Evolutionary conservation across 2,329 filamentous ascomycete species (phyloP), one percentile per base, ranked within the genome.

Genomic region (Aspergillus nomiae): DNA sequence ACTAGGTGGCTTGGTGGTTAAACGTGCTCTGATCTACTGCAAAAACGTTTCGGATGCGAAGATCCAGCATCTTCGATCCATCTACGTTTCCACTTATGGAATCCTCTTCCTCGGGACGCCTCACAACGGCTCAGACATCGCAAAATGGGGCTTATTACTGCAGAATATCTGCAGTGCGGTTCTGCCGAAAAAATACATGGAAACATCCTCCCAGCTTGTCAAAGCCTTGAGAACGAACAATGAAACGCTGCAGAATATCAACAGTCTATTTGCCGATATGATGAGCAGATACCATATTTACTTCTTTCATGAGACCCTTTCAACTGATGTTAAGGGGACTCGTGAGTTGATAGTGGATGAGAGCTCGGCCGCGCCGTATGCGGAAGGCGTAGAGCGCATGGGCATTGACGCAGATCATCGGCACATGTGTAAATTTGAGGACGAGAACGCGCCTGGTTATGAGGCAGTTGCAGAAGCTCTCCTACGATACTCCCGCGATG

Each of bases 61-160:
- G 67, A 85, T 88, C 43, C 86, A 91, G 64, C 84, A 90, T 60
- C 83, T 87, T 41, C 85, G 89, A 24, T 89, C 89, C 12, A 86
- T 92, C 58, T 92, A 86, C 68, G 84, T 92, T 11, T 92, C 89
- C 1, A 93, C 91, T 0, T 93, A 89, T 71, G 91, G 88, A 28
- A 86, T 93, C 62, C 82, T 93, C 38, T 94, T 94, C 73, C 82
- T 94, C 32, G 91, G 90, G 16, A 94, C 91, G 16, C 91, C 91
- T 8, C 91, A 93, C 74, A 86, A 84, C 21, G 90, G 90, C 10
- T 87, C 89, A 1, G 88, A 89, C 65, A 78, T 89, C 2, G 90
- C 90, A 1, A 84, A 86, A 69, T 92, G 89, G 89, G 90, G 87
- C 0, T 78, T 84, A 12, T 79, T 90, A 60, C 78, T 92, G 38